phyloP scores from a whole-genome alignment of 345 rosid species.

The Lagerstroemia speciosa region DNA sequence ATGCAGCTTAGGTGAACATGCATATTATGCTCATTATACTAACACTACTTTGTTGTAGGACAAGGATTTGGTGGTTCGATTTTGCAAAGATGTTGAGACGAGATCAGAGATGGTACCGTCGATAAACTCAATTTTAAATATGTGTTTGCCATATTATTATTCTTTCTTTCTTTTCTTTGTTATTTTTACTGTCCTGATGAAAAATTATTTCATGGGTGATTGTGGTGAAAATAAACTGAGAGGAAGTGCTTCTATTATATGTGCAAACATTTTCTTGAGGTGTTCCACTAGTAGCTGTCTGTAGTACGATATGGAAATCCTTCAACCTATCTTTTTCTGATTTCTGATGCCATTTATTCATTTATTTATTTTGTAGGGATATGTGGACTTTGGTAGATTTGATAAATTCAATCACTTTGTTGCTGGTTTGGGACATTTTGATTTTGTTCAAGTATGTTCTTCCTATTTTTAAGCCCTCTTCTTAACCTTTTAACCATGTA shows the following conservation, averaged over 20 bases:
- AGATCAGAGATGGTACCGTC: slow-evolving; percentile 65
- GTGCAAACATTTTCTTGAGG: neutral
- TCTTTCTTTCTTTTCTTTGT: neutral
- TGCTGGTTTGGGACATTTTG: slow-evolving; percentile 45
- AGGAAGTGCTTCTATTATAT: neutral
- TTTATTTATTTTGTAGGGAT: slow-evolving; percentile 53
- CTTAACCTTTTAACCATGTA: neutral
- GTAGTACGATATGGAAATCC: neutral
- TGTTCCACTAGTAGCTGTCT: neutral
- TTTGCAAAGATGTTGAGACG: slow-evolving; percentile 88
- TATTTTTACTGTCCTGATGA: neutral
- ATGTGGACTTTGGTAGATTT: slow-evolving; percentile 70
- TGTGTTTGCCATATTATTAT: neutral
- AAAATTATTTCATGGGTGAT: neutral
- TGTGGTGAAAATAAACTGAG: neutral
- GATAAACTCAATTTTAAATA: neutral
- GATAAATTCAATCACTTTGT: slow-evolving; percentile 54
- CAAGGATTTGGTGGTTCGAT: slow-evolving; percentile 59
- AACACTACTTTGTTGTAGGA: slow-evolving; percentile 28
- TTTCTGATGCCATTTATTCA: neutral
- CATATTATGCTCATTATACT: neutral
- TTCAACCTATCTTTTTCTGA: neutral
- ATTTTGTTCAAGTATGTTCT: slow-evolving; percentile 65
- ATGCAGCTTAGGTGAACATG: neutral
- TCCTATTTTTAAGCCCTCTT: neutral